Conservation (phyloP, 495 filamentous ascomycete species). For the Aspergillus indologenus region DNA sequence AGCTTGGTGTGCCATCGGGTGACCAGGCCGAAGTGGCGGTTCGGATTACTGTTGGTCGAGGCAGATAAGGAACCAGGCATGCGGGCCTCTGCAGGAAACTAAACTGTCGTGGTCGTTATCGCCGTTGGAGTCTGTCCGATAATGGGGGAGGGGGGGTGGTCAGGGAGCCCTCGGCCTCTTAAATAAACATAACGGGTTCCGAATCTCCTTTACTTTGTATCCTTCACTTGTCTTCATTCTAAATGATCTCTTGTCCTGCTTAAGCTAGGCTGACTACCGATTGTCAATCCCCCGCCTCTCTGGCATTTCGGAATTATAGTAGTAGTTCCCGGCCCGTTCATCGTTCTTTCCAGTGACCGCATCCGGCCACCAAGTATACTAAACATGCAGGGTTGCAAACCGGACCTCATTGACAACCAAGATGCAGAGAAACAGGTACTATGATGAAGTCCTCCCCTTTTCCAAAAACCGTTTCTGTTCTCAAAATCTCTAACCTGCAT, state of each 20-base stretch:
- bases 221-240: neutral
- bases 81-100: neutral
- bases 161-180: neutral
- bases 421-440: slow-evolving; percentile 41
- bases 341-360: neutral
- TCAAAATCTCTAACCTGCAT: slow-evolving; percentile 8
- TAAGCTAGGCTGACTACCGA: neutral
- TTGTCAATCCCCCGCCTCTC: neutral
- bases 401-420: slow-evolving; percentile 6
- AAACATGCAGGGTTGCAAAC: slow-evolving; percentile 11
- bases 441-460: slow-evolving; percentile 11
- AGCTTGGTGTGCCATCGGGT: neutral
- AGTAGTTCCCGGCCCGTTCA: neutral
- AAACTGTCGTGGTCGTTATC: neutral
- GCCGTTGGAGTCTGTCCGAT: neutral
- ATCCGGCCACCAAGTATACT: neutral
- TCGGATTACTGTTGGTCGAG: neutral
- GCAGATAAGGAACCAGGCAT: neutral
- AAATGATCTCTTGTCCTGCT: too few species aligned
- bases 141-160: neutral
- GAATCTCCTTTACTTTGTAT: neutral
- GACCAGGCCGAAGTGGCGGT: neutral
- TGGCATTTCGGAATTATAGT: neutral
- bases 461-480: slow-evolving; percentile 2
- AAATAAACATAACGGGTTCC: neutral